Evolutionary conservation across 768 basidiomycete genomes (phyloP).

Genomic region (Pilatotrama ljubarskyi): DNA sequence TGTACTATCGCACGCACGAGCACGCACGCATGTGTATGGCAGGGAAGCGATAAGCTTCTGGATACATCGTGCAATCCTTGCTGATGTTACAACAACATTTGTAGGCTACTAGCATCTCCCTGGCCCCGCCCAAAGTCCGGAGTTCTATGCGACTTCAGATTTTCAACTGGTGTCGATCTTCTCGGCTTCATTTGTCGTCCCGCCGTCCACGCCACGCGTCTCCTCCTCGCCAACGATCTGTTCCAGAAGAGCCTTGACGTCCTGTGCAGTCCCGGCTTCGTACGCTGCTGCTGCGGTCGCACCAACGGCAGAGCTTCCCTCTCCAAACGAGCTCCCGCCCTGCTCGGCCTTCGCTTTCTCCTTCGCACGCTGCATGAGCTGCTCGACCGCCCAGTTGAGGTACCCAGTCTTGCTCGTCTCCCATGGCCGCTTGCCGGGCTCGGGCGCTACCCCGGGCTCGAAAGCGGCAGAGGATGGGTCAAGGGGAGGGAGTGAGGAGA

Average conservation of each 20-base stretch:
- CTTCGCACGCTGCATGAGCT: slow-evolving; percentile 43
- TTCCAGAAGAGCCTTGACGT: slow-evolving; percentile 25
- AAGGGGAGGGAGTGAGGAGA: slow-evolving; percentile 48
- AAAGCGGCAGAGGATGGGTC: slow-evolving; percentile 21
- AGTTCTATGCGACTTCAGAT: too few species aligned
- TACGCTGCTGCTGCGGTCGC: slow-evolving; percentile 21
- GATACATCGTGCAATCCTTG: too few species aligned
- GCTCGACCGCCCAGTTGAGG: slow-evolving; percentile 70
- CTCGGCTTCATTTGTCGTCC: not conserved
- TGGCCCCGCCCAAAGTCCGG: too few species aligned
- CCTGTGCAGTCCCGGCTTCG: slow-evolving; percentile 22
- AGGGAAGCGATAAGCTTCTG: too few species aligned
- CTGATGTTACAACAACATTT: too few species aligned
- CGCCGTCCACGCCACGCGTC: not conserved
- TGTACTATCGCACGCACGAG: too few species aligned
- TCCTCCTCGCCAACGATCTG: slow-evolving; percentile 3
- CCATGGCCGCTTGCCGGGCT: slow-evolving; percentile 75
- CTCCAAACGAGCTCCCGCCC: slow-evolving; percentile 13
- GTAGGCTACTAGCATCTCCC: too few species aligned
- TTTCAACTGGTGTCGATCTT: slow-evolving; percentile 15
- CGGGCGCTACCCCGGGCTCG: slow-evolving; percentile 30
- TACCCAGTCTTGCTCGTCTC: slow-evolving; percentile 76
- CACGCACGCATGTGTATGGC: too few species aligned
- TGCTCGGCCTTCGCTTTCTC: slow-evolving; percentile 20
- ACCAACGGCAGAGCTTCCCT: slow-evolving; percentile 26